Percentiles rank a stretch among this genome's conserved stretches.
Conservation (phyloP, 345 rosid genomes). For the Punica granatum region DNA sequence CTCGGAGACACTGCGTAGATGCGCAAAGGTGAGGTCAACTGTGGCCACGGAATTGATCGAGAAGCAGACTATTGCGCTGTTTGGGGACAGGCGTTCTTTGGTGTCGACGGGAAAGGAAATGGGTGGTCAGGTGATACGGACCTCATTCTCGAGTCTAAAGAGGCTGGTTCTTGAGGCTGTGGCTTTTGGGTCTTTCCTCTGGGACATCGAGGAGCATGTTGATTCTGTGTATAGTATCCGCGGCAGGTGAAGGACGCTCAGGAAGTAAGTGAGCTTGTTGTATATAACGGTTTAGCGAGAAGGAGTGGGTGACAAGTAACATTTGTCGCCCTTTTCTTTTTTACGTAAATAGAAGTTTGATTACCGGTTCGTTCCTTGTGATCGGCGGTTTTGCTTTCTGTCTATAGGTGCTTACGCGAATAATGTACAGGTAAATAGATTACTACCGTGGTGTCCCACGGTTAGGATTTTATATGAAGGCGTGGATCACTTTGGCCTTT, state of each 20-base stretch:
- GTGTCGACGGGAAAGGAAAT: not conserved
- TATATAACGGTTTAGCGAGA: not conserved
- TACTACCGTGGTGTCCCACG: not conserved
- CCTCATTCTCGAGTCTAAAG: conserved; percentile 83
- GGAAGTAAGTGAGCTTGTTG: not conserved
- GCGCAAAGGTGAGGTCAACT: conserved; percentile 58
- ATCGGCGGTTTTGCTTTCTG: not conserved
- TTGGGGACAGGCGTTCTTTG: conserved; percentile 30
- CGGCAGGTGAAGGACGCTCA: conserved; percentile 20
- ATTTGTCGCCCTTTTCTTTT: not conserved
- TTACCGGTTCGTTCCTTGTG: not conserved
- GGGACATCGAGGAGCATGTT: conserved; percentile 79
- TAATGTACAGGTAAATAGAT: not conserved
- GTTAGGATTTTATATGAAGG: not conserved
- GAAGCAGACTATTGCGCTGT: conserved; percentile 70
- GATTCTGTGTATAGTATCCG: conserved; percentile 57
- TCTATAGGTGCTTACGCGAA: not conserved
- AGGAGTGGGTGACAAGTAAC: not conserved
- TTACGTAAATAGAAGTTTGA: not conserved
- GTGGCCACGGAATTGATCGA: conserved; percentile 62
- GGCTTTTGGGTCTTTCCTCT: conserved; percentile 90
- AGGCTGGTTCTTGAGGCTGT: conserved; percentile 85
- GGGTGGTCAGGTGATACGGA: conserved; percentile 41
- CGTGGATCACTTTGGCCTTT: not conserved
- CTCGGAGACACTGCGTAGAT: conserved; percentile 52